A percentile compares a stretch with the other conserved stretches of the same genome.
Evolutionary conservation across 139 green algal species (phyloP).

Genomic region (Chlamydomonas eustigma): DNA sequence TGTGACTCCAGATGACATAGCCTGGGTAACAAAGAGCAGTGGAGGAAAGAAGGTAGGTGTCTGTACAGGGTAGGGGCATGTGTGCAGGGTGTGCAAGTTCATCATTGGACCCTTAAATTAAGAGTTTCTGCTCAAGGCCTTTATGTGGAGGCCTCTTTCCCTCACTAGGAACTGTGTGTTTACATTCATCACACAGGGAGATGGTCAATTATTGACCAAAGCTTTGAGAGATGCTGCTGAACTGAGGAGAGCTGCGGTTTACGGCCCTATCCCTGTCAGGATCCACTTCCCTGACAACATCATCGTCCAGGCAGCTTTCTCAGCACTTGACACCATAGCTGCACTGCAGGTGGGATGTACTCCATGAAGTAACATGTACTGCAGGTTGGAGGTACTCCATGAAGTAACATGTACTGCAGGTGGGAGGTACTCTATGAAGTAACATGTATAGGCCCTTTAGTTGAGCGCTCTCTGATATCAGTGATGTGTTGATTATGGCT

Average conservation of each 20-base stretch:
- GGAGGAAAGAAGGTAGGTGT: too few species aligned
- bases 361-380: too few species aligned
- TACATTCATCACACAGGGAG: too few species aligned
- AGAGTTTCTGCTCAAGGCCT: too few species aligned
- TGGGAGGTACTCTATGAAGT: background rate
- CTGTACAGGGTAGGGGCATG: too few species aligned
- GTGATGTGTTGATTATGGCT: background rate
- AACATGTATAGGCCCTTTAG: background rate
- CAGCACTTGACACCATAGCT: background rate
- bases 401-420: background rate
- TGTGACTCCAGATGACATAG: conserved; percentile 9
- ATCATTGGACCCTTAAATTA: too few species aligned
- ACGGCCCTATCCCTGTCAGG: background rate
- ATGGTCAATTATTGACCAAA: background rate
- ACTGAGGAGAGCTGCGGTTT: background rate
- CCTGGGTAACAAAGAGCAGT: too few species aligned
- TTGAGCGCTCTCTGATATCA: background rate
- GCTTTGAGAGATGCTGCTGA: background rate
- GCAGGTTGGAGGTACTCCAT: background rate
- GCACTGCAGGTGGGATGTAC: background rate
- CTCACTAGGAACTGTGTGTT: too few species aligned
- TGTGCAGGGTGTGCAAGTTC: too few species aligned
- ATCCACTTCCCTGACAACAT: conserved; percentile 8
- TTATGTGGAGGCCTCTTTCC: too few species aligned
- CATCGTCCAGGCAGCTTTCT: conserved; percentile 13